Base-by-base conservation (phyloP, 2,329 filamentous ascomycete genomes). In the Fonsecaea erecta region DNA sequence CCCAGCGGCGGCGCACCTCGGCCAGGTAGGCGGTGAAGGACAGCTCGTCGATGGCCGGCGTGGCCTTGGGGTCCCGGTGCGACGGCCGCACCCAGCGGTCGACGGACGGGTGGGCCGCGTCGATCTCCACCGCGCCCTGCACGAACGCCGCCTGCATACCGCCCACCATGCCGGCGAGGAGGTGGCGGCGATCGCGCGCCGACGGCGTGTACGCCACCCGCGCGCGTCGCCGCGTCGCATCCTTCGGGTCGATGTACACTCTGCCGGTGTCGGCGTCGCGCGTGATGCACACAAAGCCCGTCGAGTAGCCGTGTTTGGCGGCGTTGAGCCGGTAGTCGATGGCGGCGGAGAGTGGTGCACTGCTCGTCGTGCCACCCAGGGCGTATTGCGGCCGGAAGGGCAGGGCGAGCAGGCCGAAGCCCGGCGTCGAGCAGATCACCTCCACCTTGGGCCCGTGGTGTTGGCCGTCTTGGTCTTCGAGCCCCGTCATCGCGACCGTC, bases 361-460 rank as follows among this genome's bases (percentile, higher is more conserved):
- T 37, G 5, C 21, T 30, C 12, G 40, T 57, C n/a, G 26, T 21
- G 28, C 2, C 12, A 53, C 7, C 12, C 2, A 35, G 28, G 8
- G 43, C 26, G 12, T 46, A 21, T 11, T 46, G 52, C 8, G 40
- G 46, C 85, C 73, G 92, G 73, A 90, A 95, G 93, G 72, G 85
- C 12, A 63, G 11, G 18, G 52, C 62, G 24, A 64, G 30, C 30
- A 68, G 60, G 18, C 66, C 63, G 21, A 65, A 52, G 9, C 53
- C 65, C 2, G 67, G 65, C 1, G 60, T 57, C 26, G 58, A 37
- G 53, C 63, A 70, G 18, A 86, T 86, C 9, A 88, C 83, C 80
- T 97, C 93, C 30, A 97, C 81, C 76, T 96, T 96, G 55, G 84
- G 83, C 43, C 94, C 94, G 72, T 97, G 92, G 63, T 92, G 92